A percentile compares a stretch with the other conserved stretches of the same genome.
Evolutionary conservation across 768 basidiomycete genomes (phyloP).

Genomic region (Podaxis sp.): DNA sequence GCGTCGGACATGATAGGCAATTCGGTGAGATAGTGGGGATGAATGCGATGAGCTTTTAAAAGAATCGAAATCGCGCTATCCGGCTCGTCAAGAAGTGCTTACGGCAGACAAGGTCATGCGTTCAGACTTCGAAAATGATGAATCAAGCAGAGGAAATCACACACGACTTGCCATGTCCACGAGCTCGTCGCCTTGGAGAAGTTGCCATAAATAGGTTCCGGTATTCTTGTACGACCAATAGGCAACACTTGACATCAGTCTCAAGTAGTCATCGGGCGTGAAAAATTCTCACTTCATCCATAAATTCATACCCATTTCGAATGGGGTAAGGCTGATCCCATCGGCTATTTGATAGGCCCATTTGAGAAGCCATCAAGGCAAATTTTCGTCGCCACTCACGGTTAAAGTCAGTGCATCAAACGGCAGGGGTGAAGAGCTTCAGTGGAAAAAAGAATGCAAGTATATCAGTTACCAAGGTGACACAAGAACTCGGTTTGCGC

Average conservation of each 20-base stretch:
- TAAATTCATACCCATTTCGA: neutral
- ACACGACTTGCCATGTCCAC: neutral
- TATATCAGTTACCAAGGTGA: constrained; percentile 5
- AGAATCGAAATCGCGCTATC: neutral
- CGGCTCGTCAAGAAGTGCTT: neutral
- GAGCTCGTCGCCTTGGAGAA: neutral
- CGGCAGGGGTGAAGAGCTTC: neutral
- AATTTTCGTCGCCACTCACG: neutral
- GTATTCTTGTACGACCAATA: neutral
- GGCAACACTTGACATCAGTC: neutral
- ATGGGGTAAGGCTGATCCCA: neutral
- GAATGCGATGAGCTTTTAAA: neutral
- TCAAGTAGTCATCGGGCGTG: neutral
- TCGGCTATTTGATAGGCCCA: neutral
- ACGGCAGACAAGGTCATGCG: neutral
- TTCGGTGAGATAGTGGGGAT: neutral
- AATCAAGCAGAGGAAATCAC: neutral
- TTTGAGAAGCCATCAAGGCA: neutral
- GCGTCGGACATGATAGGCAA: constrained; percentile 1
- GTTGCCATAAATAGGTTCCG: neutral
- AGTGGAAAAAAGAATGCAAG: neutral
- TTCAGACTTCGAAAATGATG: neutral
- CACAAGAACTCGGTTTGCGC: neutral
- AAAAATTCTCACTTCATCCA: neutral
- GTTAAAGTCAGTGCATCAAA: neutral